These are phyloP conservation scores for Petrea volubilis DNA, from an alignment of 257 asterid genomes.

Conservation along the genomic window DNA sequence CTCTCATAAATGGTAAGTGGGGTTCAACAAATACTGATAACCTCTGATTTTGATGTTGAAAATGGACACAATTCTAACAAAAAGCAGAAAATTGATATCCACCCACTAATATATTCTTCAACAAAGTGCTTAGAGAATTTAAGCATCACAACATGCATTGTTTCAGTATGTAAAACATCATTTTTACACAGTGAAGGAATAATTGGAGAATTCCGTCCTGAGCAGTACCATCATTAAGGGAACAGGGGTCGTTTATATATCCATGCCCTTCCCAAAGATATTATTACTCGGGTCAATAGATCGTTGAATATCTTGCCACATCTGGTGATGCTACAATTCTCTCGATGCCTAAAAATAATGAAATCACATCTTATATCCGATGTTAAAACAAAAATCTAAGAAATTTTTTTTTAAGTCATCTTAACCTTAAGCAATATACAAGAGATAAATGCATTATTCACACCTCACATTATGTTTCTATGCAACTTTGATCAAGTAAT, in stretches of 20 bases:
- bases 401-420: too few relatives aligned
- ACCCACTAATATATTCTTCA: conserved; percentile 41
- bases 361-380: conserved; percentile 1
- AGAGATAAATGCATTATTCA: conserved; percentile 2
- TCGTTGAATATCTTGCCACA: conserved; percentile 12
- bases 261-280: not conserved
- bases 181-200: conserved; percentile 30
- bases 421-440: too few relatives aligned
- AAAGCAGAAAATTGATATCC: conserved; percentile 29
- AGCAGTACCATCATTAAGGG: conserved; percentile 1
- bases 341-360: not conserved
- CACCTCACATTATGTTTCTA: not conserved
- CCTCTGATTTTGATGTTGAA: conserved; percentile 17
- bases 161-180: conserved; percentile 33
- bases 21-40: conserved; percentile 26
- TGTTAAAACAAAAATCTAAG: not conserved
- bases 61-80: conserved; percentile 16
- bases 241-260: not conserved
- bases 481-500: conserved; percentile 4
- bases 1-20: conserved; percentile 24
- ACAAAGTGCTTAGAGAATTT: conserved; percentile 29
- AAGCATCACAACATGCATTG: conserved; percentile 40
- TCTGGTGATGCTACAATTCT: not conserved
- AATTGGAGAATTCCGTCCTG: conserved; percentile 12
- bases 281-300: not conserved